Evolutionary conservation across 2,329 filamentous ascomycete species (phyloP), one percentile per base, ranked within the genome.

Genomic region (Fusarium pseudoanthophilum): DNA sequence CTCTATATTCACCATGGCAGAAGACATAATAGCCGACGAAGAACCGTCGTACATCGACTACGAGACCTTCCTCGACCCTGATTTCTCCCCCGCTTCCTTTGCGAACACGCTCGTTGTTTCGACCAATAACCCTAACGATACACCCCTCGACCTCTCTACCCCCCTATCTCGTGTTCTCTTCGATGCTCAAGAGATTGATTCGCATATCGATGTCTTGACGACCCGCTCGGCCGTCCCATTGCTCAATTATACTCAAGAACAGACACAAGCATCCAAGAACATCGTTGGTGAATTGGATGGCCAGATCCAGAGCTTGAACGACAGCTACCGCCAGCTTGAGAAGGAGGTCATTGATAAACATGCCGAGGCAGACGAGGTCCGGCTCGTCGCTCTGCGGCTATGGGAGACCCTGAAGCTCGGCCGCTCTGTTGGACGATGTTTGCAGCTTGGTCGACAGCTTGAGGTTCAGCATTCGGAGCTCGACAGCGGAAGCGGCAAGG

Each of bases 121-220:
- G 43, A 98, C 95, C 62, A 98, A 98, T 86, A 97, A 98, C 84
- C 88, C 94, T 66, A 93, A 92, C 75, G 96, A 98, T 83, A 92
- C 92, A 4, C 93, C 94, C 11, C 89, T 98, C 77, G 96, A 99
- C 82, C 92, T 99, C 64, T 95, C 95, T 11, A 98, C 96, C 21
- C 95, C 96, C 6, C 88, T 99, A 53, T 97, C 95, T 10, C 91
- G 94, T 61, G 95, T 98, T 10, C 90, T 98, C 11, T 99, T 99
- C 83, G 96, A 99, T 83, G 92, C 96, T 7, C 96, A 98, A 80
- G 96, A 98, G 83, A 92, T 99, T 74, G 95, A 98, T 83, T 97
- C 95, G 0, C 95, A 97, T 80, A 97, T 99, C 72, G 94, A 99
- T 81, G 89, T 90, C 7, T 88, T 98, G 45, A 97, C 95, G 11